These are phyloP conservation scores for Verticillium alfalfae DNA, from an alignment of 2,329 filamentous ascomycete genomes.

Conservation along the genomic window DNA sequence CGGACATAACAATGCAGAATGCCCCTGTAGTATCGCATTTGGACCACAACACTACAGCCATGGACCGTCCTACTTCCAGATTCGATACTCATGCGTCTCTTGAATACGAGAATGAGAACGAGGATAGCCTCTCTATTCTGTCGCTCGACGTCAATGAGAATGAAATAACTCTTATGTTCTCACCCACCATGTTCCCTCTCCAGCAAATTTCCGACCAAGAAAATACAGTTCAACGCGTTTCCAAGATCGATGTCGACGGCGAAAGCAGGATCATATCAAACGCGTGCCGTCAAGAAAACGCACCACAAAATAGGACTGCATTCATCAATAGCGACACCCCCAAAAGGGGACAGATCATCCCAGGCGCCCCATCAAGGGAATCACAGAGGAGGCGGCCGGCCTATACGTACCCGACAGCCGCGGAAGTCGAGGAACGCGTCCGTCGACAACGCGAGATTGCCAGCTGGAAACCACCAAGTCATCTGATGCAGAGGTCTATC, in stretches of 20 bases:
- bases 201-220: neutral
- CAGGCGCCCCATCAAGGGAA: neutral
- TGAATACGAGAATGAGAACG: too few species aligned
- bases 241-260: too few species aligned
- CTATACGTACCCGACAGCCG: neutral
- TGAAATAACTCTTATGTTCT: neutral
- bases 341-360: neutral
- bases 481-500: neutral
- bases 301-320: neutral
- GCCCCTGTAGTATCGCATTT: too few species aligned
- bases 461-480: neutral
- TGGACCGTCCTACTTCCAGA: too few species aligned
- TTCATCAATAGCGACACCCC: neutral
- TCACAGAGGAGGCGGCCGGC: neutral
- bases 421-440: neutral
- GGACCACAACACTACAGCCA: too few species aligned
- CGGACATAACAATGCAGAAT: too few species aligned
- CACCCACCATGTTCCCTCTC: neutral
- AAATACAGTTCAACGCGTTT: too few species aligned
- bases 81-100: too few species aligned
- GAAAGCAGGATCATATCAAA: too few species aligned
- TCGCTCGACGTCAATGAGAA: too few species aligned
- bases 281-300: neutral
- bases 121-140: too few species aligned
- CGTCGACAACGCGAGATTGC: neutral